These are phyloP conservation scores for Penicillium coprophilum DNA, from an alignment of 495 filamentous ascomycete species.

Conservation along the genomic window DNA sequence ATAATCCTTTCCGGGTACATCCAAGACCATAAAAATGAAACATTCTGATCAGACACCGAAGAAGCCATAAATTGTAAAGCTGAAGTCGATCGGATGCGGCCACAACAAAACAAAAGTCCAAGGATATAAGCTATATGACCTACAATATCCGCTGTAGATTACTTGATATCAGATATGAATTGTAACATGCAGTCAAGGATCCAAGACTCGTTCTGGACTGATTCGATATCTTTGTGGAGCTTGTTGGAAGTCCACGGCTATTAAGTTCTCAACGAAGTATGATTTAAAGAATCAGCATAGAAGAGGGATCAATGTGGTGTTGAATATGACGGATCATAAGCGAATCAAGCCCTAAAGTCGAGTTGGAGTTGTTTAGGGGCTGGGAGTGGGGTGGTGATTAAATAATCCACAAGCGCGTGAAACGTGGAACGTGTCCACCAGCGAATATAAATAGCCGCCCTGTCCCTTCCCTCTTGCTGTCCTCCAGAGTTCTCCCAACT, in stretches of 20 bases:
- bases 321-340: background rate
- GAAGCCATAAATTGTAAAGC: background rate
- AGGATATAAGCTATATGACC: background rate
- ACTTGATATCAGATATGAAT: background rate
- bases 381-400: background rate
- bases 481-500: background rate
- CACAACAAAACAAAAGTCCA: too few relatives aligned
- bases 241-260: background rate
- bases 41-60: background rate
- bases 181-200: too few relatives aligned
- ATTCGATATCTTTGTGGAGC: background rate
- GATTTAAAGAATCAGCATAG: background rate
- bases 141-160: background rate
- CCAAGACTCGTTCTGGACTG: too few relatives aligned
- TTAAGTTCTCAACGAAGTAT: too few relatives aligned
- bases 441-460: background rate
- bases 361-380: background rate
- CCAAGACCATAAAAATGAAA: background rate
- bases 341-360: background rate
- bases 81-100: background rate
- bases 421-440: background rate
- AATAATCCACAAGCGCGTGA: background rate
- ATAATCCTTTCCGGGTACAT: background rate
- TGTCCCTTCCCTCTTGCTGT: background rate
- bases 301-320: background rate